Evolutionary conservation across 257 asterid genomes (phyloP), one percentile per base, ranked within the genome.

Genomic region (Nicotiana undulata): DNA sequence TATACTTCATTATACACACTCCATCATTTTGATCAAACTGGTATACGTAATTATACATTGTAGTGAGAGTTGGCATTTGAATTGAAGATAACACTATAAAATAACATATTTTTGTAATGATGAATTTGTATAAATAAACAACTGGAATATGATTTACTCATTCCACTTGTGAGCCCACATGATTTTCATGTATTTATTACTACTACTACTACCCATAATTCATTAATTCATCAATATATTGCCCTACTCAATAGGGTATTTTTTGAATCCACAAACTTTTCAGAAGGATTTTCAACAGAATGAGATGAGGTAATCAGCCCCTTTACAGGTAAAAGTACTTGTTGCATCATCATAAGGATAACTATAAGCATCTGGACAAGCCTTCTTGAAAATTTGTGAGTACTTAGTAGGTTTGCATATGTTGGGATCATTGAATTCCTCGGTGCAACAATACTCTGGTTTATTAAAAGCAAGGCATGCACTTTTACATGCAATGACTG

Each of bases 311-410:
- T 92, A 93, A 49, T 87, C 75, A 51, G 89, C 84, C 77, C 89
- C 90, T 2, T 64, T 79, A 85, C 97, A 92, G 13, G 97, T 92
- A 68, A 89, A 94, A 81, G 81, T 88, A 75, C 93, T 90, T 0
- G 89, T 88, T 56, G 78, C 79, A 84, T 91, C 97, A 79, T 93
- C 98, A 32, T 81, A 91, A 16, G 97, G 85, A 76, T 89, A 91
- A 86, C 94, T 90, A 56, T 88, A 91, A n/a, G 94, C 85, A 0
- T 82, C 83, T 1, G 91, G 97, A 84, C 98, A 90, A 74, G 88
- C 85, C 31, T 8, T 80, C 86, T 93, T 92, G 84, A 93, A 90
- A 52, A 83, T 46, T 83, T 56, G 63, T 3, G 97, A 93, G 75
- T 90, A 93, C 5, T 44, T 70, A 6, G 84, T 85, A 5, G 95